phyloP scores from a whole-genome alignment of 164 flowering plant species.

The Sextonia rubra region DNA sequence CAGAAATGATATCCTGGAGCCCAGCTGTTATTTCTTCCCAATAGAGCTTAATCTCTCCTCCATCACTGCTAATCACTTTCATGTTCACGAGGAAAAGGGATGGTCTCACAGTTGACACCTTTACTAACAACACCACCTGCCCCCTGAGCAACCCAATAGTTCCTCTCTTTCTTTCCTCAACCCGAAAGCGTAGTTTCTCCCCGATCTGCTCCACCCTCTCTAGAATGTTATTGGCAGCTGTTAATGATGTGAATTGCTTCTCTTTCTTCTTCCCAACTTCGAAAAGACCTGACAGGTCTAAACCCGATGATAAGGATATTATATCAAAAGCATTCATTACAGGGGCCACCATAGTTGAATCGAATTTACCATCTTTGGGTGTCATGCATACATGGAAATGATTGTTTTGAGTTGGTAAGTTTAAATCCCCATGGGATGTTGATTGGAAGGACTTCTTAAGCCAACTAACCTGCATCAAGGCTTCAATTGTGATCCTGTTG shows the following conservation, averaged over 20 bases:
- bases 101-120: not conserved
- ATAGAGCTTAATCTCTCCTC: not conserved
- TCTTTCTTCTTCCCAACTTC: not conserved
- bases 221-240: not conserved
- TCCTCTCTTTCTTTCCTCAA: constrained; percentile 1
- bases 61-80: not conserved
- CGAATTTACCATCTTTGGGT: not conserved
- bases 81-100: not conserved
- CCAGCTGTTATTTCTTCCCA: constrained; percentile 3
- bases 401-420: not conserved
- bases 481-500: constrained; percentile 41
- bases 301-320: constrained; percentile 59
- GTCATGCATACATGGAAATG: not conserved
- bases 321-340: constrained; percentile 66
- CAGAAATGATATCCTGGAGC: no score
- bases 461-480: constrained; percentile 52
- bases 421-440: not conserved
- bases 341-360: not conserved
- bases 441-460: constrained; percentile 28
- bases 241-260: not conserved
- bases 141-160: not conserved
- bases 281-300: constrained; percentile 46
- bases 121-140: not conserved
- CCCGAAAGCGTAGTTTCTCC: not conserved
- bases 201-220: constrained; percentile 2